Evolutionary conservation across 805 yeast genomes (phyloP).

Genomic region (Kodamaea nitidulidarum): DNA sequence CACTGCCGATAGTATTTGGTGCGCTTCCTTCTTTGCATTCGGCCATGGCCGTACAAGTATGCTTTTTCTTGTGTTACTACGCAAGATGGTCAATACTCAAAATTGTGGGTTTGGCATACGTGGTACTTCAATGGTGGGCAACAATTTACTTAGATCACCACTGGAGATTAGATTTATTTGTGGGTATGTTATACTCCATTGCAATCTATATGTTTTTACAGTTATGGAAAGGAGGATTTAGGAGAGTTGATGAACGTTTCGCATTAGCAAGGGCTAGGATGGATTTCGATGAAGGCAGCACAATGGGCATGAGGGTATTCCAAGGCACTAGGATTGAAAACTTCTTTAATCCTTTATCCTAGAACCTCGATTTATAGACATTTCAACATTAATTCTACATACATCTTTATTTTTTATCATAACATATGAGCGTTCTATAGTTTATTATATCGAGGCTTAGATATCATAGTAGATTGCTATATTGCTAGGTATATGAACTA

Average conservation of each 20-base stretch:
- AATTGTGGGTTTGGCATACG: conserved; percentile 39
- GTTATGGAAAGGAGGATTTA: conserved; percentile 23
- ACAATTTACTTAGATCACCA: conserved; percentile 72
- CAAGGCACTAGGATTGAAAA: conserved; percentile 43
- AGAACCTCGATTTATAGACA: not conserved
- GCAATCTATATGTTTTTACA: conserved; percentile 38
- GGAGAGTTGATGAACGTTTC: conserved; percentile 34
- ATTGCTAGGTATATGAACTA: too few relatives aligned
- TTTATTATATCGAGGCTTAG: too few relatives aligned
- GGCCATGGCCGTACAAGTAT: conserved; percentile 56
- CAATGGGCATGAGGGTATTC: conserved; percentile 67
- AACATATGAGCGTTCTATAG: too few relatives aligned
- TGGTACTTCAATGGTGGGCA: conserved; percentile 68
- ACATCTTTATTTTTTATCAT: too few relatives aligned
- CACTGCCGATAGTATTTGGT: conserved; percentile 67
- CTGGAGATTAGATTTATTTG: conserved; percentile 58
- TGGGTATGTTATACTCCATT: conserved; percentile 53
- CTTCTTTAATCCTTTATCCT: conserved; percentile 47
- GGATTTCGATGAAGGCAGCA: conserved; percentile 38
- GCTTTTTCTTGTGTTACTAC: conserved; percentile 41
- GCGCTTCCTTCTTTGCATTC: conserved; percentile 61
- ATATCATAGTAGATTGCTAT: too few relatives aligned
- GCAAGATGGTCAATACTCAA: conserved; percentile 33
- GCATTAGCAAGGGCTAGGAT: conserved; percentile 36
- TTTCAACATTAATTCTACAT: conserved; percentile 25